Base-by-base conservation (phyloP, 2,329 filamentous ascomycete genomes). In the Xylariales sp. region DNA sequence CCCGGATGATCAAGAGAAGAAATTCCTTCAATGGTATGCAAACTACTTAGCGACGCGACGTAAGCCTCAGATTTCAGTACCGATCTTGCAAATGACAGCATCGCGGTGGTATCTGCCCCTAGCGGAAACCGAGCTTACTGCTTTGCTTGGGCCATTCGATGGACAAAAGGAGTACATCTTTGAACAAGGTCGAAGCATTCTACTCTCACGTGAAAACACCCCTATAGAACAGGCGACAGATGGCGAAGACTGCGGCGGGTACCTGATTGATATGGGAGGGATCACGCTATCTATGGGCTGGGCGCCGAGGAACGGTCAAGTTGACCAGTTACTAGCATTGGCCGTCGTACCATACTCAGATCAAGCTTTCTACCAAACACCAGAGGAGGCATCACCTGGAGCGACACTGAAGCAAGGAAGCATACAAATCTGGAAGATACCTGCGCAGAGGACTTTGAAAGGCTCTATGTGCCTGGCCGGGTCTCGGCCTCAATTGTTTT, bases 201-300 rank as follows among this genome's bases (percentile, higher is more conserved):
- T 50, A 10, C 51, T 60, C 28, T 54, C 52, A 7, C 50, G 52
- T 12, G 31, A 46, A 9, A 55, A 56, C 7, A 29, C 45, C 10
- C 56, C 53, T 2, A 47, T 55, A 7, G 45, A 45, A 25, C 40
- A 53, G 6, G 32, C 33, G 20, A 25, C 47, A 9, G 43, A 48
- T 3, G 31, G 20, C n/a, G 40, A 47, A 12, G 44, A 40, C 15
- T n/a, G 6, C 9, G 51, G 52, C 50, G 74, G 73, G 4, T 79
- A 73, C 73, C 60, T 78, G 48, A 51, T 81, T 11, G 71, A 81
- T 44, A 63, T 69, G 0, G 75, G 73, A 9, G 76, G 76, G 37
- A 64, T 78, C 11, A 68, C 76, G 4, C 56, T 73, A 4, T 62
- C 68, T 19, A 69, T 80, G 56, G 69, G 66, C 34, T 81, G 77